Evolutionary conservation across 345 rosid genomes (phyloP), one percentile per base, ranked within the genome.

Genomic region (Citrus hindsii): DNA sequence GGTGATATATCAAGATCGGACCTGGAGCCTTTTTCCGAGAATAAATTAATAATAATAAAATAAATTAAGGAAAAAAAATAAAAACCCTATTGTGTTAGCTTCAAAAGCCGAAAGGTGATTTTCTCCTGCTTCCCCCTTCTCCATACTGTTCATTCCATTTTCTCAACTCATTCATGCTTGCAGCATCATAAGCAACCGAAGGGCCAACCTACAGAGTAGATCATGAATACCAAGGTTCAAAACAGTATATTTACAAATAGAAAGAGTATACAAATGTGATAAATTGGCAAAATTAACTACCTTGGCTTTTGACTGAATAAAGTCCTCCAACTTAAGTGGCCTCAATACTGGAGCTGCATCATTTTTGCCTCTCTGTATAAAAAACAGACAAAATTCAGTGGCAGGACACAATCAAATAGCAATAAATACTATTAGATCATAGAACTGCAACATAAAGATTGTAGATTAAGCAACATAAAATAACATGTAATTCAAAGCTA

Each of bases 121-220:
- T 92, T 64, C 87, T 85, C 85, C 98, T 87, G 87, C 89, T 92
- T 56, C 99, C 99, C 22, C 94, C 98, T 85, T 94, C 99, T 61
- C 98, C 98, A 24, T 96, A 96, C 61, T 94, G 98, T 74, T 96
- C 99, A 30, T 96, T 96, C 99, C 99, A 96, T 87, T 96, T 96
- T 82, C 99, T 86, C 73, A 96, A 81, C 83, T 94, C 99, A 67
- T 94, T 92, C 99, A 96, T 96, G 82, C 92, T 92, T 2, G 97
- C 74, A 3, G 99, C 97, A 69, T 94, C 99, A 9, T 84, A 91
- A 1, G 99, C 89, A 55, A 96, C 95, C 0, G 98, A 96, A 2
- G 99, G 98, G 28, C 98, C 98, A 27, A 94, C 99, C 99, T 96
- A 77, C 19, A 27, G 2, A 37, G 69, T 55, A 63, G 4, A 7